Percentiles rank a stretch among this genome's conserved stretches.
Conservation (phyloP, 257 asterid genomes). For the Solanum habrochaites region DNA sequence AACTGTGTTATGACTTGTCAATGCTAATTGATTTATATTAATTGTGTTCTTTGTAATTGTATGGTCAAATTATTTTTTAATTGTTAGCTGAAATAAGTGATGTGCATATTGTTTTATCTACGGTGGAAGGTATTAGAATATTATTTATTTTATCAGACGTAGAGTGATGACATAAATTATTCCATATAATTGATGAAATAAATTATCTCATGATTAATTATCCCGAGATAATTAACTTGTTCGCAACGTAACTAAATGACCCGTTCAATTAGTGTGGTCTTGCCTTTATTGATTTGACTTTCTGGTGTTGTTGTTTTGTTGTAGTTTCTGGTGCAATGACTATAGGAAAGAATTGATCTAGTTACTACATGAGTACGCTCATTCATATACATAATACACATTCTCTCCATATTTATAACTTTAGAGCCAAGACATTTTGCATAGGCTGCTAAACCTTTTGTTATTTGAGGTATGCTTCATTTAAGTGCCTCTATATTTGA, state of each 20-base stretch:
- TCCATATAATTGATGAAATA: too few relatives aligned
- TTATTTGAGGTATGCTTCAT: slow-evolving; percentile 10
- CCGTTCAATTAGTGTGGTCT: too few relatives aligned
- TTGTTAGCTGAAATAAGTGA: too few relatives aligned
- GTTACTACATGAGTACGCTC: slow-evolving; percentile 15
- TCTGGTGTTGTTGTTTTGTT: too few relatives aligned
- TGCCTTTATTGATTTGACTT: too few relatives aligned
- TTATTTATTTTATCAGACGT: too few relatives aligned
- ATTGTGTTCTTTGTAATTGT: neutral
- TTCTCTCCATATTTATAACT: slow-evolving; percentile 33
- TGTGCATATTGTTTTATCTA: too few relatives aligned
- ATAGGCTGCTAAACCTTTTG: slow-evolving; percentile 31
- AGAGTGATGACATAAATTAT: too few relatives aligned
- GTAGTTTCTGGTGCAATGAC: neutral
- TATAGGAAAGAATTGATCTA: neutral
- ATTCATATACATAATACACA: slow-evolving; percentile 68
- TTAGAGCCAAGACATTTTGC: slow-evolving; percentile 24
- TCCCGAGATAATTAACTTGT: too few relatives aligned
- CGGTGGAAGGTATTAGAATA: too few relatives aligned
- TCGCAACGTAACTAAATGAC: too few relatives aligned
- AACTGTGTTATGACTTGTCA: neutral
- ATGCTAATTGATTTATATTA: neutral
- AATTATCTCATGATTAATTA: too few relatives aligned
- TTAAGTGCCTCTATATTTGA: slow-evolving; percentile 44
- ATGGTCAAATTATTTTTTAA: neutral